Conservation (phyloP, 139 green algal species). For the Asterochloris erici region DNA sequence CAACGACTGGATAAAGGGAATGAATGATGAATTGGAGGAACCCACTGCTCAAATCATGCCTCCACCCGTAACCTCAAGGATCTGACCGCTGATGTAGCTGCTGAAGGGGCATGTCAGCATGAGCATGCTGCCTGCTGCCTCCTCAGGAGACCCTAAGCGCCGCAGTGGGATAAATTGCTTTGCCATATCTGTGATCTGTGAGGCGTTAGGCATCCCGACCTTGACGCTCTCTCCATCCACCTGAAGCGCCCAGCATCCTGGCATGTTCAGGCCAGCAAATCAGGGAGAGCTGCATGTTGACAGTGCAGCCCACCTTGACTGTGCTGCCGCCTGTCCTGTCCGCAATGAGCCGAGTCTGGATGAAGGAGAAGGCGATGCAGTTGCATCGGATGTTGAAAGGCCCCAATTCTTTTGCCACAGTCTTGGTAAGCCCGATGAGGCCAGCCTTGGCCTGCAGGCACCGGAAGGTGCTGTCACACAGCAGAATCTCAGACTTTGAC, state of each 20-base stretch:
- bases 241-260: constrained; percentile 4
- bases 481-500: background rate
- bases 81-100: constrained; percentile 50
- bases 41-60: background rate
- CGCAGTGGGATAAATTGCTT: constrained; percentile 55
- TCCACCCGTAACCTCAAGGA: constrained; percentile 49
- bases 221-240: constrained; percentile 47
- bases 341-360: constrained; percentile 68
- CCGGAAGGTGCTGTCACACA: background rate
- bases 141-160: constrained; percentile 60
- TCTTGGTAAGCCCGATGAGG: constrained; percentile 76
- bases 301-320: background rate
- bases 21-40: too few relatives aligned
- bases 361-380: constrained; percentile 69
- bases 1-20: too few relatives aligned
- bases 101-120: constrained; percentile 53
- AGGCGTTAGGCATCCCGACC: constrained; percentile 69
- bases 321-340: background rate
- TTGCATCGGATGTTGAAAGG: constrained; percentile 80
- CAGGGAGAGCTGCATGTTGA: constrained; percentile 5
- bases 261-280: background rate
- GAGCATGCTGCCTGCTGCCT: constrained; percentile 79
- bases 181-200: constrained; percentile 17
- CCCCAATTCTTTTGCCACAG: constrained; percentile 79
- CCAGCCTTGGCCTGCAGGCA: constrained; percentile 49